A percentile compares a stretch with the other conserved stretches of the same genome.
Evolutionary conservation across 1,284 basidiomycete species (phyloP).

Genomic region (Tetrapyrgos nigripes): DNA sequence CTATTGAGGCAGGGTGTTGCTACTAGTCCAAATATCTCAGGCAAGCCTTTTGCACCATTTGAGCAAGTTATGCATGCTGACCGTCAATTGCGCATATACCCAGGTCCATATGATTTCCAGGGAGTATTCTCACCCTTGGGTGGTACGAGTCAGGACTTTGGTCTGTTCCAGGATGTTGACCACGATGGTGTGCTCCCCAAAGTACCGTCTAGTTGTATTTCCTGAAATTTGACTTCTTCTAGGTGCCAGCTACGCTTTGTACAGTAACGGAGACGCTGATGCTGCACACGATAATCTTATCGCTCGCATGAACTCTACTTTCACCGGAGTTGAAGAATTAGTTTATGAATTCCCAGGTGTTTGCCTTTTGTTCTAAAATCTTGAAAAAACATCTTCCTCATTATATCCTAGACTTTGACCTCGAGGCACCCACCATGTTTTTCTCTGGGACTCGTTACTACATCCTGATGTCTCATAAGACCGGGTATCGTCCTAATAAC

Average conservation of each 20-base stretch:
- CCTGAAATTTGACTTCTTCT: too few relatives aligned
- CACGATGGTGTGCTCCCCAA: background rate
- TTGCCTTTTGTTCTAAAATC: background rate
- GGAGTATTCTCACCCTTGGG: constrained; percentile 9
- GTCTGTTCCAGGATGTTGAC: constrained; percentile 4
- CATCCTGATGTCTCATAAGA: constrained; percentile 32
- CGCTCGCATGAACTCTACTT: constrained; percentile 18
- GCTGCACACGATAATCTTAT: constrained; percentile 13
- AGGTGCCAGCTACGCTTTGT: constrained; percentile 8
- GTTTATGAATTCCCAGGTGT: constrained; percentile 22
- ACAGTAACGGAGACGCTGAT: constrained; percentile 9
- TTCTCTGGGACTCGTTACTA: constrained; percentile 27
- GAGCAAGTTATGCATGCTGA: too few relatives aligned
- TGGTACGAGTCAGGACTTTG: constrained; percentile 12
- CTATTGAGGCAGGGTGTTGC: constrained; percentile 9
- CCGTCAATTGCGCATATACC: background rate
- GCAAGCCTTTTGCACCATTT: background rate
- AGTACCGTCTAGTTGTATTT: too few relatives aligned
- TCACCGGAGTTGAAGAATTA: constrained; percentile 15
- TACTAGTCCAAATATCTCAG: constrained; percentile 10
- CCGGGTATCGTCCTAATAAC: constrained; percentile 34
- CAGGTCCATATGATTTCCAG: constrained; percentile 9
- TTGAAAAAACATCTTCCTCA: background rate
- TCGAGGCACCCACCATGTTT: constrained; percentile 27
- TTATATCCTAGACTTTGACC: constrained; percentile 22